phyloP scores from a whole-genome alignment of 1,284 basidiomycete species.

The Cryptococcus wingfieldii region DNA sequence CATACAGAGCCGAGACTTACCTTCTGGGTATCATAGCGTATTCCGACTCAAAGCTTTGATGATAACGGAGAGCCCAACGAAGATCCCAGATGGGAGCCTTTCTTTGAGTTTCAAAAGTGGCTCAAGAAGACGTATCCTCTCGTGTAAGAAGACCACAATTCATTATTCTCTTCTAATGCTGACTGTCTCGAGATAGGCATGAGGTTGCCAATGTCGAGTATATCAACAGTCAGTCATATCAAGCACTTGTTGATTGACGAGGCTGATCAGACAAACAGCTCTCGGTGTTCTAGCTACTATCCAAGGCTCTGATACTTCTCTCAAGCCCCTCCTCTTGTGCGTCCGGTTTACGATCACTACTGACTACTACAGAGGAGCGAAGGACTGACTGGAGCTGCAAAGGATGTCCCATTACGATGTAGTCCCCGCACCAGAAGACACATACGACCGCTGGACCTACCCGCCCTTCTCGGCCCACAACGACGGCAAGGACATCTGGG shows the following conservation, averaged over 20 bases:
- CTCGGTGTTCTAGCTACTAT: slow-evolving; percentile 52
- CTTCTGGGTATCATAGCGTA: slow-evolving; percentile 19
- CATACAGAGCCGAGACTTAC: neutral
- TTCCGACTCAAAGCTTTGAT: slow-evolving; percentile 44
- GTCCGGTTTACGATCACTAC: slow-evolving; percentile 1
- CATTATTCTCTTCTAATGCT: neutral
- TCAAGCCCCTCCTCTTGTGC: slow-evolving; percentile 51
- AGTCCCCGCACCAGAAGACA: slow-evolving; percentile 42
- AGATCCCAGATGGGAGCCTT: slow-evolving; percentile 45
- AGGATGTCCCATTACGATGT: slow-evolving; percentile 50
- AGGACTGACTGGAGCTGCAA: neutral
- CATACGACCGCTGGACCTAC: slow-evolving; percentile 46
- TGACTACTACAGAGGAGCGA: neutral
- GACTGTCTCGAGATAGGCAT: slow-evolving; percentile 12
- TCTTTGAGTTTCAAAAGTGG: slow-evolving; percentile 45
- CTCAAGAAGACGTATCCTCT: slow-evolving; percentile 40
- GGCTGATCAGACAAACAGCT: slow-evolving; percentile 13
- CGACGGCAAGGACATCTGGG: slow-evolving; percentile 45
- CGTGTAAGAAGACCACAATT: slow-evolving; percentile 23
- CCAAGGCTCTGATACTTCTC: slow-evolving; percentile 47
- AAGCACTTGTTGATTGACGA: neutral
- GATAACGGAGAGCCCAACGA: slow-evolving; percentile 47
- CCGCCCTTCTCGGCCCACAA: slow-evolving; percentile 44
- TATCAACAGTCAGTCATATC: slow-evolving; percentile 44
- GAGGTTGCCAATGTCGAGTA: slow-evolving; percentile 41